Evolutionary conservation across 2,329 filamentous ascomycete genomes (phyloP), one percentile per base, ranked within the genome.

Genomic region (Sporothrix euskadiensis): DNA sequence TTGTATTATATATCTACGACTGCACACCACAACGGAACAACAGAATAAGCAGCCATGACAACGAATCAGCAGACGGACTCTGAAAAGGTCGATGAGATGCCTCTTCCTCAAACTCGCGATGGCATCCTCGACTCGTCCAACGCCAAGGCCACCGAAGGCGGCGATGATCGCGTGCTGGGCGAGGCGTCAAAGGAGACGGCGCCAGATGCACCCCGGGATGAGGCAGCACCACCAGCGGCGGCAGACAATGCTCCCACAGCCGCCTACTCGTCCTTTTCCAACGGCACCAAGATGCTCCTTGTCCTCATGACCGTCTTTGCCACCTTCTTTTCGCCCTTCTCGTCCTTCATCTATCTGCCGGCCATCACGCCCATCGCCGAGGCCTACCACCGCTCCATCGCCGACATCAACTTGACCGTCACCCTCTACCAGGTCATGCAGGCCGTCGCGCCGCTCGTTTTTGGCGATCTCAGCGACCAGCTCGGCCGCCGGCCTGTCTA

Each of bases 351-450:
- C 8, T 86, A 85, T 80, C 82, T 84, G 66, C 84, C 84, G 2
- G 84, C 84, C 14, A 79, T 85, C 69, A 81, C 81, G 44, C 80
- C 81, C 32, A 80, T 86, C 6, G 82, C 83, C 14, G 76, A 79
- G 0, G 80, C 81, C n/a, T 79, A 85, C 56, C 72, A 80, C 69
- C 81, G 83, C 39, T 78, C 80, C 2, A 16, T 78, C 1, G 73
- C 76, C 54, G 75, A 78, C 30, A 81, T 85, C 76, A 84, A 84
- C 76, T 76, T 84, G 49, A 81, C 81, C 9, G 78, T 85, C 56
- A 84, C 83, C 9, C 78, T 82, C 4, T 84, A 84, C 75, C 80
- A 83, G 80, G 83, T 88, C 70, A 84, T 88, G 74, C 86, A 88
- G 81, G 86, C 83, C 32, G 76, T 88, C 3, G 83, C 85, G 0